A percentile compares a stretch with the other conserved stretches of the same genome.
These are phyloP conservation scores for Mucor sp. DNA, from an alignment of 371 early-diverging fungal genomes.

Conservation along the genomic window DNA sequence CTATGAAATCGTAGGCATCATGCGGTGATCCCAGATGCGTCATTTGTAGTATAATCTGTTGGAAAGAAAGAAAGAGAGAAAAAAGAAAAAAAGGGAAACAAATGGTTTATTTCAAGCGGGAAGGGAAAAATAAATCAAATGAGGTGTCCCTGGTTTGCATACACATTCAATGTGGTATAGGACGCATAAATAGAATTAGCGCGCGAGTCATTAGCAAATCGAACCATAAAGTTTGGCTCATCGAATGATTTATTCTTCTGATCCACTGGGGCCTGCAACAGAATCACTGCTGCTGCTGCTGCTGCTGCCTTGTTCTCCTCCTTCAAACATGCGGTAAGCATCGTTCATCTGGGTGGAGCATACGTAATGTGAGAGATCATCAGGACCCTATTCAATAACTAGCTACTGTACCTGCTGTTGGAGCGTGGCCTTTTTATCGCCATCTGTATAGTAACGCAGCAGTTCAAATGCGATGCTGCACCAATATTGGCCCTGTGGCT, in stretches of 20 bases:
- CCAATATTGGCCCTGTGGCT: constrained; percentile 6
- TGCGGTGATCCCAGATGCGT: constrained; percentile 38
- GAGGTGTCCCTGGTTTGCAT: constrained; percentile 1
- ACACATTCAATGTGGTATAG: neutral
- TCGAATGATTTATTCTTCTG: too few relatives aligned
- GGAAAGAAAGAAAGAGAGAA: constrained; percentile 4
- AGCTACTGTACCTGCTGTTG: constrained; percentile 11
- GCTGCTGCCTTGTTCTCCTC: too few relatives aligned
- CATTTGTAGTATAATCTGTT: constrained; percentile 22
- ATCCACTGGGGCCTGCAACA: neutral
- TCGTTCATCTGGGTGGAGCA: constrained; percentile 1
- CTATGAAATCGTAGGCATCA: constrained; percentile 72
- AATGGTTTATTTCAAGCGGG: neutral
- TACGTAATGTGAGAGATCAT: neutral
- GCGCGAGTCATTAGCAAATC: neutral
- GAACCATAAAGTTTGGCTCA: neutral
- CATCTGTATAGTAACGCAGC: neutral
- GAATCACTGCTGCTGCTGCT: too few relatives aligned
- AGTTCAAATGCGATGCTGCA: constrained; percentile 12
- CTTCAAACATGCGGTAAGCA: constrained; percentile 8
- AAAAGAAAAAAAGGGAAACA: constrained; percentile 10
- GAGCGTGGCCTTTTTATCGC: neutral
- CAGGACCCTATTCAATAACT: too few relatives aligned
- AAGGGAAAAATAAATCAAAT: constrained; percentile 1
- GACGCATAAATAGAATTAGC: neutral